phyloP scores from a whole-genome alignment of 2,329 filamentous ascomycete genomes.

The Exophiala phaeomuriformis region DNA sequence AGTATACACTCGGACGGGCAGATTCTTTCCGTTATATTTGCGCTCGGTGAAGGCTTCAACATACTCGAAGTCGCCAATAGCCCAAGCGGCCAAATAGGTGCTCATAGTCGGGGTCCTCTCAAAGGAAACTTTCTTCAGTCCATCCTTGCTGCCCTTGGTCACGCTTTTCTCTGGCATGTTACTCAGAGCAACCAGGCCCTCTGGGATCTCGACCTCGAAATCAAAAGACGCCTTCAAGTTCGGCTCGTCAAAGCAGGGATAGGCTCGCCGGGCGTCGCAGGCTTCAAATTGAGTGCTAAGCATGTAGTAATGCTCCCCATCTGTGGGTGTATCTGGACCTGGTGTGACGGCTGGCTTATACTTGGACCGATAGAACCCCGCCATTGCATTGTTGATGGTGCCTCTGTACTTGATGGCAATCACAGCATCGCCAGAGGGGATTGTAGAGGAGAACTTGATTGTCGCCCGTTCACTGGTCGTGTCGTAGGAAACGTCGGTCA shows the following conservation, averaged over 20 bases:
- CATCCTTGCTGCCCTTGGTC: constrained; percentile 59
- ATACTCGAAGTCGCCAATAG: constrained; percentile 93
- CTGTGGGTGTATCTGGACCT: constrained; percentile 68
- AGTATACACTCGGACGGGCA: constrained; percentile 93
- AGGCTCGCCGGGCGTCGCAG: constrained; percentile 87
- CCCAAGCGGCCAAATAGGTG: constrained; percentile 84
- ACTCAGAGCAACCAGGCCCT: constrained; percentile 79
- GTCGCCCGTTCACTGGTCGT: constrained; percentile 75
- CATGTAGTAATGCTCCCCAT: constrained; percentile 58
- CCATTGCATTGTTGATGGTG: constrained; percentile 82
- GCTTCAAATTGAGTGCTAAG: constrained; percentile 96
- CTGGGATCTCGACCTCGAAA: constrained; percentile 83
- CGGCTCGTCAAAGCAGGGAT: constrained; percentile 97
- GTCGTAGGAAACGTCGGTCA: constrained; percentile 63
- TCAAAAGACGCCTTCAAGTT: constrained; percentile 96
- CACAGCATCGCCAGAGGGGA: constrained; percentile 60
- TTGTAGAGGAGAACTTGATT: constrained; percentile 65
- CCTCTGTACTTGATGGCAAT: constrained; percentile 70
- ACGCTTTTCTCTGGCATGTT: constrained; percentile 87
- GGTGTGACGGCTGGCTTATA: constrained; percentile 75
- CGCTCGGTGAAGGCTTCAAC: constrained; percentile 85
- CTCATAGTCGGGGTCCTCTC: constrained; percentile 85
- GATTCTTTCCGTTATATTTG: constrained; percentile 80
- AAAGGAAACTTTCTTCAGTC: constrained; percentile 63
- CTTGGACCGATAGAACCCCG: constrained; percentile 87